Evolutionary conservation across 2,329 filamentous ascomycete species (phyloP).

Genomic region (Fusarium proliferatum): DNA sequence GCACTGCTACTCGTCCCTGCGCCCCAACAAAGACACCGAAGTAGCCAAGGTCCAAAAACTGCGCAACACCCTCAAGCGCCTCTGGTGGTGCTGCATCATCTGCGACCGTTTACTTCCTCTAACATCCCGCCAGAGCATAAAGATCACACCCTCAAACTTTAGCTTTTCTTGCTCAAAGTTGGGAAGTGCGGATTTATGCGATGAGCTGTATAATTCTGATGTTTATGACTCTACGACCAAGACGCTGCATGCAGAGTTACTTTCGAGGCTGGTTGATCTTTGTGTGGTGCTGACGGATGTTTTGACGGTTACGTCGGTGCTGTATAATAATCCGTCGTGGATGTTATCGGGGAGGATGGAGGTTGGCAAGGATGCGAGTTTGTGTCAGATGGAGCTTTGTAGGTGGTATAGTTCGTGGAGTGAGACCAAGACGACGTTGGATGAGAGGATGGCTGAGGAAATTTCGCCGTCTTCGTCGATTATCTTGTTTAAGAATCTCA

Average conservation of each 20-base stretch:
- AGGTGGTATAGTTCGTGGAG: conserved; percentile 38
- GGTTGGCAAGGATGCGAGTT: conserved; percentile 31
- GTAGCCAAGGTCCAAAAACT: conserved; percentile 23
- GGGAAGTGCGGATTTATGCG: conserved; percentile 32
- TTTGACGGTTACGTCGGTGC: conserved; percentile 28
- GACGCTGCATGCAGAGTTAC: conserved; percentile 29
- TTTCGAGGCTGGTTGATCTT: conserved; percentile 39
- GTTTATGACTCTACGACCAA: conserved; percentile 40
- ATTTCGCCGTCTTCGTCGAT: conserved; percentile 26
- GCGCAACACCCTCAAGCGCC: conserved; percentile 38
- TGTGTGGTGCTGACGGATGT: conserved; percentile 42
- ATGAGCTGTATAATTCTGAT: conserved; percentile 39
- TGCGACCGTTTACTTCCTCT: conserved; percentile 37
- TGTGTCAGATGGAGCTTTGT: conserved; percentile 36
- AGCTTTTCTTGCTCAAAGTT: conserved; percentile 33
- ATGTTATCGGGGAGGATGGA: conserved; percentile 29
- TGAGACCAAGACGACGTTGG: conserved; percentile 31
- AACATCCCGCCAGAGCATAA: conserved; percentile 41
- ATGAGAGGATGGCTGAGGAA: conserved; percentile 12
- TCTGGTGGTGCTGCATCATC: conserved; percentile 45
- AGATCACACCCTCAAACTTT: conserved; percentile 41
- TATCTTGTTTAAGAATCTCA: conserved; percentile 35
- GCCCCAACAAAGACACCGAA: conserved; percentile 9
- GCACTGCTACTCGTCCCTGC: conserved; percentile 35
- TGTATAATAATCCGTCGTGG: conserved; percentile 40